phyloP scores from a whole-genome alignment of 1,284 basidiomycete genomes.

The Cryptococcus jaspeensis region DNA sequence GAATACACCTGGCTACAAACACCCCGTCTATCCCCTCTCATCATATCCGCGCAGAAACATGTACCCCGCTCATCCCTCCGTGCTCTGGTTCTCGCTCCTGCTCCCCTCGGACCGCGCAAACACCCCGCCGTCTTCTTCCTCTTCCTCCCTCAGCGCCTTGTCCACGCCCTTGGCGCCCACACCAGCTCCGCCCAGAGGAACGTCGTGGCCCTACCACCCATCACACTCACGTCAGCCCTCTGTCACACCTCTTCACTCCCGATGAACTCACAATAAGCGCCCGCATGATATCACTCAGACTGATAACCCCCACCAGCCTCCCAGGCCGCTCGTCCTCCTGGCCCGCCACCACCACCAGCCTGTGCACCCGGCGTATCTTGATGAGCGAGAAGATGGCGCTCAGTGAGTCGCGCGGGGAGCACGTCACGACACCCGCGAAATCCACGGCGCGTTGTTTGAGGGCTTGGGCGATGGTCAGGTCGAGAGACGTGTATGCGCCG shows the following conservation, averaged over 20 bases:
- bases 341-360: constrained; percentile 81
- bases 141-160: constrained; percentile 35
- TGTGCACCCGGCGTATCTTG: constrained; percentile 88
- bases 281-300: constrained; percentile 82
- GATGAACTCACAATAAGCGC: constrained; percentile 64
- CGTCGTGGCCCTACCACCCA: constrained; percentile 27
- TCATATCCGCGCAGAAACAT: too few relatives aligned
- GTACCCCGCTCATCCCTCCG: constrained; percentile 4
- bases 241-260: not conserved
- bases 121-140: constrained; percentile 21
- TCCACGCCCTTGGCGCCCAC: constrained; percentile 46
- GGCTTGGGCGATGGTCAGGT: constrained; percentile 92
- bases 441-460: constrained; percentile 86
- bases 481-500: constrained; percentile 89
- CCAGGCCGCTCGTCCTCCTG: constrained; percentile 55
- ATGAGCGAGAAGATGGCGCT: constrained; percentile 88
- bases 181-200: constrained; percentile 42
- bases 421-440: constrained; percentile 94
- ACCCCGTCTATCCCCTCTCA: too few relatives aligned
- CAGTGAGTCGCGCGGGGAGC: constrained; percentile 89
- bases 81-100: constrained; percentile 4
- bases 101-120: constrained; percentile 15
- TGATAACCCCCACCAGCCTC: constrained; percentile 81
- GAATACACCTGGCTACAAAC: too few relatives aligned
- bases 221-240: not conserved